Base-by-base conservation (phyloP, 225 moss, liverwort and hornwort genomes). In the Ulota crispa region DNA sequence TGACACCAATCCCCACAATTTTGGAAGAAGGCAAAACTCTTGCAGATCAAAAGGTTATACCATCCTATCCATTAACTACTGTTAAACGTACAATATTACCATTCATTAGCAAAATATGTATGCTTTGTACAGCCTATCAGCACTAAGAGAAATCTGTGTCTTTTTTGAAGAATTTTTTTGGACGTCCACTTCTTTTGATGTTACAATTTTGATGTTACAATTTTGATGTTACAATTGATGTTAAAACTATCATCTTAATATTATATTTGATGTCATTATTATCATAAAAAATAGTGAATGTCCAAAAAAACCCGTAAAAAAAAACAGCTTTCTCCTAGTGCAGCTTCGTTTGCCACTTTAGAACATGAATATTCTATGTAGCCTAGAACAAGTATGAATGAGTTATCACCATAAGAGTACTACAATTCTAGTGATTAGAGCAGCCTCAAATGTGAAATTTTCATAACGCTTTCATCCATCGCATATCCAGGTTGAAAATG, bases 1-100 rank as follows among this genome's bases (percentile, higher is more conserved):
- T 94, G 26, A 84, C 68, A 16, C 64, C 82, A n/a, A 78, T 77
- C 56, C 62, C 69, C 3, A 86, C 66, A 19, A 72, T 89, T 21
- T 76, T 94, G 85, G 91, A 94, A 14, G 94, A 94, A 78, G 71
- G 83, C 78, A 94, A 82, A 84, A 91, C 87, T 12, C 92, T 94
- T 41, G 92, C 88, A 23, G 88, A 91, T 62, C 92, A 94, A 81
- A 89, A 91, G 92, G 94, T 92, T 26, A 13, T 50, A 21, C 12
- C 1, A 6, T 50, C 5, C 18, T 16, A 16, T 50, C 50, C 50
- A 50, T 50, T 50, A 18, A 4, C 50, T 50, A 16, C 0, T 50
- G 18, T 18, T 50, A 50, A 18, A 50, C 1, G 5, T 18, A 50
- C 15, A 50, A 1, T 50, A 50, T 5, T 3, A 50, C 30, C 12